Conservation (phyloP, 2,329 filamentous ascomycete species). For the Alternaria novae-zelandiae region DNA sequence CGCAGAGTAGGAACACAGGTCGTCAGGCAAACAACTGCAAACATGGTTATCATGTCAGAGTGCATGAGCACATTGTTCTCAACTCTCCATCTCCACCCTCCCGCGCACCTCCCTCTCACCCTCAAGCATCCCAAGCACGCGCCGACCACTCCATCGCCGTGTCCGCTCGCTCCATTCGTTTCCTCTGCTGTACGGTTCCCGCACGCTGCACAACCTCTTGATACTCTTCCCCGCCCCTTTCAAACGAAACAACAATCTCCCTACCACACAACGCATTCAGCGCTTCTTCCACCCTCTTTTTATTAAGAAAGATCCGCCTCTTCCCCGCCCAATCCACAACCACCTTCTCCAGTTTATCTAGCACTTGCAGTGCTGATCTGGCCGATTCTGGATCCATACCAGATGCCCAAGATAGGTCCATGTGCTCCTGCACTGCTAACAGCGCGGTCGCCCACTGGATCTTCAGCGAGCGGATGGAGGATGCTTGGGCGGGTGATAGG, state of each 20-base stretch:
- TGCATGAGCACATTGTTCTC: neutral
- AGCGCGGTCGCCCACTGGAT: neutral
- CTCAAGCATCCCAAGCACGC: neutral
- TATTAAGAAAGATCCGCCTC: neutral
- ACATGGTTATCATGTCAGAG: neutral
- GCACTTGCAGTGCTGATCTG: neutral
- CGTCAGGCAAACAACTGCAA: accelerated
- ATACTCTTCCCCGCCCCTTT: neutral
- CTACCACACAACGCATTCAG: neutral
- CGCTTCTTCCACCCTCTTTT: neutral
- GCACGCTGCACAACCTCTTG: neutral
- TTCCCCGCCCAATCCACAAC: neutral
- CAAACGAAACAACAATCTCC: neutral
- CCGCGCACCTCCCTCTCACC: neutral
- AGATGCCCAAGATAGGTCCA: too few species aligned
- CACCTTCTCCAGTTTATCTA: neutral
- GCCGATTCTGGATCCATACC: neutral
- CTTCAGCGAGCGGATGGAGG: neutral
- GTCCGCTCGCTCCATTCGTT: neutral
- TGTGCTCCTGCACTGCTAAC: neutral
- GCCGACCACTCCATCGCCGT: neutral
- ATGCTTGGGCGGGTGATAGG: neutral
- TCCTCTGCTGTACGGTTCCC: neutral
- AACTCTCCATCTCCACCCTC: neutral
- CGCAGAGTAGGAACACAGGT: neutral